Percentiles rank a stretch among this genome's conserved stretches.
phyloP scores from a whole-genome alignment of 2,329 filamentous ascomycete genomes.

The Alternaria solani region DNA sequence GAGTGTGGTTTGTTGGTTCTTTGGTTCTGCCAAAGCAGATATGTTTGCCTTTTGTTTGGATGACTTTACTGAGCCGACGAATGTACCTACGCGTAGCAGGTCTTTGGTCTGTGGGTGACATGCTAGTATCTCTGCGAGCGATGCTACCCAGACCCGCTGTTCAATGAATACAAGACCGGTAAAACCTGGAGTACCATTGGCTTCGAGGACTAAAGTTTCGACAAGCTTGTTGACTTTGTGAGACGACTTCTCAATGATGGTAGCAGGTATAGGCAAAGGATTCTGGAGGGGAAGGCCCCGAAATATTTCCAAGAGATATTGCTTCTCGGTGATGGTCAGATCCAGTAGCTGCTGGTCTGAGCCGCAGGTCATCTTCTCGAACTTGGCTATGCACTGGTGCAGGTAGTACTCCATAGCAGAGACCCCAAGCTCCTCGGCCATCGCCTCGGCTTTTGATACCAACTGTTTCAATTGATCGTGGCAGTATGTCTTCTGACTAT shows the following conservation, averaged over 20 bases:
- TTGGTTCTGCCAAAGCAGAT: constrained; percentile 58
- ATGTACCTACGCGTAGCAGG: constrained; percentile 56
- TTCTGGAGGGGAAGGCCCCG: constrained; percentile 20
- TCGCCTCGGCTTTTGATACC: constrained; percentile 40
- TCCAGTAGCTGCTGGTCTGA: constrained; percentile 41
- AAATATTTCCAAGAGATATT: constrained; percentile 43
- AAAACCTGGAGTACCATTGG: constrained; percentile 34
- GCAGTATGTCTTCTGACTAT: constrained; percentile 51
- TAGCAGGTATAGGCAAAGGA: not conserved
- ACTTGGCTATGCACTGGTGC: constrained; percentile 46
- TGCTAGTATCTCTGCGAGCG: constrained; percentile 51
- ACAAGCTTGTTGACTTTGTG: constrained; percentile 49
- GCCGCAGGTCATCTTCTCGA: constrained; percentile 19
- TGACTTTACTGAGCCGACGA: constrained; percentile 61
- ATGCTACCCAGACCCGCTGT: constrained; percentile 54
- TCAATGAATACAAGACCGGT: constrained; percentile 59
- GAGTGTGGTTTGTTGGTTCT: constrained; percentile 60
- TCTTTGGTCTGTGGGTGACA: constrained; percentile 41
- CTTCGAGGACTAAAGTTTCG: constrained; percentile 48
- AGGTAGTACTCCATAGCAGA: constrained; percentile 53
- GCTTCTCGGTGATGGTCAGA: constrained; percentile 44
- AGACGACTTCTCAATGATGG: constrained; percentile 36
- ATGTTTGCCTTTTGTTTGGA: constrained; percentile 57
- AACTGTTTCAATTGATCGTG: constrained; percentile 50
- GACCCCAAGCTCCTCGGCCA: constrained; percentile 51